Evolutionary conservation across 768 basidiomycete species (phyloP), one percentile per base, ranked within the genome.

Genomic region (Dioszegia hungarica): DNA sequence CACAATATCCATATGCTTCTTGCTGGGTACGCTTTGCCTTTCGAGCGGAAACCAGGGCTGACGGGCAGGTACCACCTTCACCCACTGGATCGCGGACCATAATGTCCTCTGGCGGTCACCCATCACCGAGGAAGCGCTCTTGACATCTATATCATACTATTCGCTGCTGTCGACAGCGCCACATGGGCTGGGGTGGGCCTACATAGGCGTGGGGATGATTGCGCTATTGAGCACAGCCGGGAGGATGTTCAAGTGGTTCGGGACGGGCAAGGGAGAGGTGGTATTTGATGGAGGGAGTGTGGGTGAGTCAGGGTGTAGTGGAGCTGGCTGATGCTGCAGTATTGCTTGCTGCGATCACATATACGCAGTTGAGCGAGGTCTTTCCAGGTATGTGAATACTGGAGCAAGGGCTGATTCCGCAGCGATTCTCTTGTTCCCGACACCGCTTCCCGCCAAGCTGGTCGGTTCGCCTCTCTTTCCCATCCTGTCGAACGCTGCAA

Each of bases 61-160:
- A 19, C 24, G 11, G 24, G 25, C 56, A 75, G 74, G 74, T 2
- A 70, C 74, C 2, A 75, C 74, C 14, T 75, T 73, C 49, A 66
- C 67, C 19, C 72, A 73, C 55, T 75, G 74, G 74, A 72, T 74
- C 47, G 74, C 70, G 9, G 76, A 77, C 40, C 76, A 77, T 56
- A 74, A 77, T 55, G 65, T 71, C 17, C 68, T 77, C 28, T 77
- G 74, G 74, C 54, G 65, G 4, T 66, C 70, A 5, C 74, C 75
- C 2, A 54, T 74, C 9, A 76, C 76, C 6, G 31, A 66, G 11
- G 63, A 71, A 15, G 72, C 76, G 2, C 52, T 75, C 11, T 49
- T 55, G 14, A 63, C 67, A 8, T 68, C 72, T 3, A 68, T 76
- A 22, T 59, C 58, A 17, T 77, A 77, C 61, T 77, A 77, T 54